Evolutionary conservation across 805 yeast genomes (phyloP).

Genomic region (Candida nemodendra): DNA sequence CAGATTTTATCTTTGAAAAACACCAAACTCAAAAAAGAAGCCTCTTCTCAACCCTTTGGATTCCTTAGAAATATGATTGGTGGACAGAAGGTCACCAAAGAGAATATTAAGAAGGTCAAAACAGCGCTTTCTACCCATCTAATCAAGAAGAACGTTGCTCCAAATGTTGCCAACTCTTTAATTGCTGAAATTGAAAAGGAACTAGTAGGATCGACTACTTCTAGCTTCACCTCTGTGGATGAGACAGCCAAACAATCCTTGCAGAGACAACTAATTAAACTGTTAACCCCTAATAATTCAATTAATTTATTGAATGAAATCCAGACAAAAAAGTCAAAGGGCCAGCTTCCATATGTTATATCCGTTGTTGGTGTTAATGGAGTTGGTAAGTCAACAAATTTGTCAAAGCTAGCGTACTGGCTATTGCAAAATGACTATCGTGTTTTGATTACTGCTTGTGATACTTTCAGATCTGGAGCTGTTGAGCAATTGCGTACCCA

Average conservation of each 20-base stretch:
- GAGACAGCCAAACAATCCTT: constrained; percentile 64
- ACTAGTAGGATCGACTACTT: constrained; percentile 69
- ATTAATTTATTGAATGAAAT: constrained; percentile 84
- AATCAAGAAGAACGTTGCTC: constrained; percentile 85
- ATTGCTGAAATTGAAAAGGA: constrained; percentile 68
- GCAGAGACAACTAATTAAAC: constrained; percentile 64
- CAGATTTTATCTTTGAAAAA: constrained; percentile 33
- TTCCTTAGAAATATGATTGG: constrained; percentile 64
- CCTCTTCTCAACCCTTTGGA: constrained; percentile 46
- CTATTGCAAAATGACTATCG: constrained; percentile 81
- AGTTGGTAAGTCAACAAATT: constrained; percentile 94
- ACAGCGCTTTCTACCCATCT: constrained; percentile 71
- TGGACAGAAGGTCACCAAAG: constrained; percentile 61
- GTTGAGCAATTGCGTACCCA: constrained; percentile 97
- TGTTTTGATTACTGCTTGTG: constrained; percentile 93
- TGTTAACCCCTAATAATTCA: constrained; percentile 89
- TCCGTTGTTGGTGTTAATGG: constrained; percentile 98
- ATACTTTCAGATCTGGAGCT: constrained; percentile 97
- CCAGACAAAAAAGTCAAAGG: constrained; percentile 41
- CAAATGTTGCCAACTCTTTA: constrained; percentile 76
- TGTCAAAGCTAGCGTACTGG: constrained; percentile 96
- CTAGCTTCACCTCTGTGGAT: constrained; percentile 70
- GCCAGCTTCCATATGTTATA: constrained; percentile 77
- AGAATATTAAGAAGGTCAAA: constrained; percentile 65
- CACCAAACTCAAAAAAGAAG: constrained; percentile 21